Evolutionary conservation across 2,329 filamentous ascomycete species (phyloP), one percentile per base, ranked within the genome.

Genomic region (Rugonectria rugulosa): DNA sequence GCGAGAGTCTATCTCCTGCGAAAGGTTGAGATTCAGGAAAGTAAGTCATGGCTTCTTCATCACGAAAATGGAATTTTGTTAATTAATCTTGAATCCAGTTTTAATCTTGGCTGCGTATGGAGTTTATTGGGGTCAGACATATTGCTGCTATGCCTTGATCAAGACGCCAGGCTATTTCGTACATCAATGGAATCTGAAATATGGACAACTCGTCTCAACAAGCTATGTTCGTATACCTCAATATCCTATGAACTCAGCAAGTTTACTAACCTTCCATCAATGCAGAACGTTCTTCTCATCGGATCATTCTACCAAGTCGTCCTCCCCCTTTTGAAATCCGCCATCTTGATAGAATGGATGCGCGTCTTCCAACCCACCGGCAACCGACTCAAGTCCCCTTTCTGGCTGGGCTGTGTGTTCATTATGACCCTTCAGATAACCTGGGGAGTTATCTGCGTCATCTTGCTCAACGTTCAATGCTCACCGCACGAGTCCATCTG

Each of bases 401-500:
- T 59, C 12, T 59, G 57, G 57, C 53, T 48, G 57, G 57, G 24
- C 0, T 56, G 53, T 9, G 44, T 45, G 19, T 8, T 23, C 20
- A 15, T 59, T 29, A 36, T 46, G 15, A 10, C 15, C 6, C 23
- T 59, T n/a, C 57, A 59, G 26, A 45, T 50, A 17, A 23, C 19
- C 12, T 59, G 53, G 53, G 54, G 57, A 4, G 15, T 60, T 7
- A 40, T 27, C n/a, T 57, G 49, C n/a, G 51, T 57, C 20, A 21
- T 53, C 7, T 41, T 60, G 2, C 15, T 57, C 26, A 60, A 60
- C 49, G 15, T 60, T 20, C 57, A 57, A 32, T 60, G 57, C 27
- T 24, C 14, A 19, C 57, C 53, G 10, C 57, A 57, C 26, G 19
- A 37, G 1, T 49, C 57, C 27, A 57, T 60, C 20, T 60, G 57